phyloP scores from a whole-genome alignment of 2,329 filamentous ascomycete genomes.

The Alternaria sp. region DNA sequence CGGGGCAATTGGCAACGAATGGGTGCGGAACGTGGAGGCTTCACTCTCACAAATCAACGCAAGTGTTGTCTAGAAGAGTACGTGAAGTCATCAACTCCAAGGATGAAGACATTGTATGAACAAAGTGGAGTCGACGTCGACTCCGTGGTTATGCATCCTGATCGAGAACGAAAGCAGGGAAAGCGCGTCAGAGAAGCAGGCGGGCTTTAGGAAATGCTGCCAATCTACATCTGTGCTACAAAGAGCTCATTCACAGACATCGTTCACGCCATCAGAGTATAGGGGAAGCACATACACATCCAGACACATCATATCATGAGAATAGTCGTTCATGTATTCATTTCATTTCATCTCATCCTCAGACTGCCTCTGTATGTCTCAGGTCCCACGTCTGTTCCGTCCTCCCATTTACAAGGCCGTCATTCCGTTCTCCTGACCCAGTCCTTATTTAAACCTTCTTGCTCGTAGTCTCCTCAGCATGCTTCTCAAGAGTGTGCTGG shows the following conservation, averaged over 20 bases:
- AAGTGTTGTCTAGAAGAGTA: not conserved
- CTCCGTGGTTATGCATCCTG: not conserved
- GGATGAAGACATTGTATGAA: not conserved
- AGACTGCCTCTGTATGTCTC: not conserved
- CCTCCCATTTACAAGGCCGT: no score
- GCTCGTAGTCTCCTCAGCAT: slow-evolving; percentile 65
- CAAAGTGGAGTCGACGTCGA: not conserved
- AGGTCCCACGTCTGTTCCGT: not conserved
- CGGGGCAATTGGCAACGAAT: not conserved
- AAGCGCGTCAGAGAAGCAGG: not conserved
- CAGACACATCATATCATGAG: not conserved
- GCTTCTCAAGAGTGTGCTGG: slow-evolving; percentile 66
- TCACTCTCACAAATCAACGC: not conserved
- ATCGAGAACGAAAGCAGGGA: accelerated
- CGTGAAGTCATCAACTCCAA: not conserved
- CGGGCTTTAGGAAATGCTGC: not conserved
- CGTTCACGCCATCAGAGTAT: not conserved
- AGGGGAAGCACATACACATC: accelerated
- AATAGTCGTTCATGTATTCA: not conserved
- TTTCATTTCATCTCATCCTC: not conserved
- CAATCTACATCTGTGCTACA: not conserved
- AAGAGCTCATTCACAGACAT: not conserved
- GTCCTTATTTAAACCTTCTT: slow-evolving; percentile 51
- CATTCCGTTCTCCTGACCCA: no score
- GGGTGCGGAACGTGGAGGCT: not conserved